Evolutionary conservation across 495 filamentous ascomycete genomes (phyloP), one percentile per base, ranked within the genome.

Genomic region (Penicillium manginii): DNA sequence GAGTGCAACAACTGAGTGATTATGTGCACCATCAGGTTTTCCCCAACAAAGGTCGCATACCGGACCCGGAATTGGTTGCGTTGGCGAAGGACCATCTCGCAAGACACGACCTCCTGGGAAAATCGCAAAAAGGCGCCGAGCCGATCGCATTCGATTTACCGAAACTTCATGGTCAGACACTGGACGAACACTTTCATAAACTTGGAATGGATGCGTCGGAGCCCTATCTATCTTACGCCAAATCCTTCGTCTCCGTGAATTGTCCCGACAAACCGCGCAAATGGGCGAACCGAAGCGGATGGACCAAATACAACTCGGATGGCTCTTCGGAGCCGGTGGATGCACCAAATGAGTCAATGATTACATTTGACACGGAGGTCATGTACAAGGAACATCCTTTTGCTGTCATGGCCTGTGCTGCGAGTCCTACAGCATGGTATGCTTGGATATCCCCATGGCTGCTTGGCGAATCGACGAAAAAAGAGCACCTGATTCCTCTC

Each of bases 371-470:
- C 73, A 94, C 92, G 12, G 94, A 99, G 73, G 93, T 97, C 47
- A 88, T 99, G 87, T 99, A 88, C 78, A 96, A 96, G 65, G 84
- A 92, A 66, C 91, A 87, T 65, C 85, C 88, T 0, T 98, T 89
- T 73, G 92, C 94, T 6, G 90, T 96, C 40, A 98, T 99, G 94
- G 94, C 94, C 35, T 97, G 92, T 61, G 94, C 94, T 10, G 89
- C 86, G 49, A 90, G 90, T 59, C 86, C 90, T 11, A 91, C 86
- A 14, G 86, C 90, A 21, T 99, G 94, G 94, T 99, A 98, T 76
- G 90, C 89, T 2, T 99, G 94, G 94, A 72, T 99, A 51, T 97
- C 93, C 19, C 94, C 94, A 0, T 99, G 94, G 94, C 77, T 99
- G 21, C 72, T 99, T 8, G 91, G 86, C 17, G 91, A 97, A 74